phyloP scores from a whole-genome alignment of 225 moss, liverwort and hornwort genomes.

The Neckera pumila region DNA sequence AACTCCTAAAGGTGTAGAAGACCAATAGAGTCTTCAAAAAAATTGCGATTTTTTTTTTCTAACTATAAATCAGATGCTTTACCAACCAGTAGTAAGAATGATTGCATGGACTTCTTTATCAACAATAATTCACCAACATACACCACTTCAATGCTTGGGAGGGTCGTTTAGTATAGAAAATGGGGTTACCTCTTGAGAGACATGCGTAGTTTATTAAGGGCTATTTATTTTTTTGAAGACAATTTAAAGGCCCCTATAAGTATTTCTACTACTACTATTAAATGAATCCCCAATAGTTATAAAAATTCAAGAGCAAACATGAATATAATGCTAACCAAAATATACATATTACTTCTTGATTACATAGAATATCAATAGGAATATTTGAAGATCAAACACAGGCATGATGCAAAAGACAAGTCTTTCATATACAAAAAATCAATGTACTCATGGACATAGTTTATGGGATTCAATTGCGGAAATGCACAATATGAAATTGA shows the following conservation, averaged over 20 bases:
- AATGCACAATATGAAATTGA: not conserved
- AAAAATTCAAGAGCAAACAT: not conserved
- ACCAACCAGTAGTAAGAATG: too few species aligned
- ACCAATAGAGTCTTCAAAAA: not conserved
- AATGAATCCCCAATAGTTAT: not conserved
- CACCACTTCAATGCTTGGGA: not conserved
- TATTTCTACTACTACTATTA: too few species aligned
- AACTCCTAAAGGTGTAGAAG: not conserved
- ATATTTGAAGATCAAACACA: not conserved
- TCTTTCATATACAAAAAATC: not conserved
- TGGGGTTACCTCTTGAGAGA: not conserved
- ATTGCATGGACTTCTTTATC: not conserved
- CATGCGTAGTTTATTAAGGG: rapidly evolving
- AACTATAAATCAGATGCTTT: not conserved
- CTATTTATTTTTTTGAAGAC: not conserved
- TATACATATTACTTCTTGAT: not conserved
- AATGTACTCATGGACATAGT: not conserved
- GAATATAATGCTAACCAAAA: not conserved
- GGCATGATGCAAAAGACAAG: not conserved
- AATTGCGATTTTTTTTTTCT: not conserved
- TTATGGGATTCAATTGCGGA: rapidly evolving
- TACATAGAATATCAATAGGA: not conserved
- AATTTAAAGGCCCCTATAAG: not conserved
- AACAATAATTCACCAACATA: not conserved
- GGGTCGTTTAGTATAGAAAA: not conserved